Conservation (phyloP, 148 eudicot genomes). For the Rheum nobile region DNA sequence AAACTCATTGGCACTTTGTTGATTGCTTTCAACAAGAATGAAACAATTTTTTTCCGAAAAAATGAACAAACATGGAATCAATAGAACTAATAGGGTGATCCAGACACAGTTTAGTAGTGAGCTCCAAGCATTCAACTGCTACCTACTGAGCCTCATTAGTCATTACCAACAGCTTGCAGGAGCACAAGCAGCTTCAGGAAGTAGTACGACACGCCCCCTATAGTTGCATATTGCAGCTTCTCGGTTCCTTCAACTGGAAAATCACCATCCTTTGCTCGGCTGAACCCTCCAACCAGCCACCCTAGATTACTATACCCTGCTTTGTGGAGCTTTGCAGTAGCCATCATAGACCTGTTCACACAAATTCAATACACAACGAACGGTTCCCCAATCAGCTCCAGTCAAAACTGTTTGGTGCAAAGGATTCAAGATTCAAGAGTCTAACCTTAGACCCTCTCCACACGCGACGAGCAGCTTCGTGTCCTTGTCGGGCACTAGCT, state of each 20-base stretch:
- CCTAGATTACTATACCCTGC: slow-evolving; percentile 71
- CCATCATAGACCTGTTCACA: slow-evolving; percentile 59
- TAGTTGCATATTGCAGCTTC: slow-evolving; percentile 77
- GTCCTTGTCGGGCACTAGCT: slow-evolving; percentile 51
- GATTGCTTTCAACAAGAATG: background rate
- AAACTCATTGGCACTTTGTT: background rate
- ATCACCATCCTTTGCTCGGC: slow-evolving; percentile 45
- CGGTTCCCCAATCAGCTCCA: background rate
- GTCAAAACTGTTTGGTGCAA: background rate
- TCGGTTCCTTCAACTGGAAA: slow-evolving; percentile 69
- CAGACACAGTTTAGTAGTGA: background rate
- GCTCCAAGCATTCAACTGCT: background rate
- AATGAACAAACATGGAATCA: background rate
- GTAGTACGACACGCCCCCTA: slow-evolving; percentile 71
- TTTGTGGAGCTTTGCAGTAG: slow-evolving; percentile 52
- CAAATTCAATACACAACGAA: background rate
- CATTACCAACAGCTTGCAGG: slow-evolving; percentile 28
- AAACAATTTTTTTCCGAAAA: background rate
- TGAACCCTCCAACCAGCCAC: slow-evolving; percentile 89
- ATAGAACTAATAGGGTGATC: background rate
- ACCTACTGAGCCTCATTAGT: background rate
- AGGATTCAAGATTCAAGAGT: background rate
- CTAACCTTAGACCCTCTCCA: slow-evolving; percentile 87
- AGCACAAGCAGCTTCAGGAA: slow-evolving; percentile 51
- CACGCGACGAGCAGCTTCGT: slow-evolving; percentile 68